Percentiles rank a stretch among this genome's conserved stretches.
Evolutionary conservation across 352 stramenopile species (phyloP).

Genomic region (Pythium biforme): DNA sequence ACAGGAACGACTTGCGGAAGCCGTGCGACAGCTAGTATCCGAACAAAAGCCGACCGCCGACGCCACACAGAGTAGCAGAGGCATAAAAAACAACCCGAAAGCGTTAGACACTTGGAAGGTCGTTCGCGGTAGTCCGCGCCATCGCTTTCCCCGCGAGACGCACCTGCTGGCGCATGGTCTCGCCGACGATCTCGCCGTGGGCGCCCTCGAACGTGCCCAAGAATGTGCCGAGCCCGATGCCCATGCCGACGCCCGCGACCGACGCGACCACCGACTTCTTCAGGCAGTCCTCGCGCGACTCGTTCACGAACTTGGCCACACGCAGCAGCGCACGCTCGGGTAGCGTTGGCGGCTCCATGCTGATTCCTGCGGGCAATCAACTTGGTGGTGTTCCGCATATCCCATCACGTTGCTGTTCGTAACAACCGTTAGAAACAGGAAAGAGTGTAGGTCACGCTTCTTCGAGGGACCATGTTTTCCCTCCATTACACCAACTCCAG

Average conservation of each 20-base stretch:
- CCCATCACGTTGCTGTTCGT: constrained; percentile 10
- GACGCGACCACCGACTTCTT: constrained; percentile 83
- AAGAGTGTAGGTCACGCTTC: constrained; percentile 9
- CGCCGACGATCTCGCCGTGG: constrained; percentile 80
- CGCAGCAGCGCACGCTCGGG: constrained; percentile 42
- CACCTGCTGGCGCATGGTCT: constrained; percentile 87
- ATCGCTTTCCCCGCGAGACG: not conserved
- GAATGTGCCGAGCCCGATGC: constrained; percentile 80
- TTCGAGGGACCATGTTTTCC: no score
- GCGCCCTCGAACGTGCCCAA: constrained; percentile 86
- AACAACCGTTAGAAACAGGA: constrained; percentile 4
- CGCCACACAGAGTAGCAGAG: not conserved
- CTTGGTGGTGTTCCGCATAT: not conserved
- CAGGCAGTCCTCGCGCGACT: constrained; percentile 80
- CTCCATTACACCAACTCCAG: no score
- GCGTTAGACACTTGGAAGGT: no score
- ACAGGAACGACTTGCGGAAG: constrained; percentile 80
- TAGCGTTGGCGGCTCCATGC: constrained; percentile 29
- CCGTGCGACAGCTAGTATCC: constrained; percentile 72
- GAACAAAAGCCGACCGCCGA: not conserved
- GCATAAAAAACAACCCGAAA: no score
- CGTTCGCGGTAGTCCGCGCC: no score
- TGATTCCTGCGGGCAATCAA: not conserved
- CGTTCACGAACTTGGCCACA: constrained; percentile 70
- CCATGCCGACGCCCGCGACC: constrained; percentile 69